phyloP scores from a whole-genome alignment of 306 rosid genomes.

The Vigna angularis region DNA sequence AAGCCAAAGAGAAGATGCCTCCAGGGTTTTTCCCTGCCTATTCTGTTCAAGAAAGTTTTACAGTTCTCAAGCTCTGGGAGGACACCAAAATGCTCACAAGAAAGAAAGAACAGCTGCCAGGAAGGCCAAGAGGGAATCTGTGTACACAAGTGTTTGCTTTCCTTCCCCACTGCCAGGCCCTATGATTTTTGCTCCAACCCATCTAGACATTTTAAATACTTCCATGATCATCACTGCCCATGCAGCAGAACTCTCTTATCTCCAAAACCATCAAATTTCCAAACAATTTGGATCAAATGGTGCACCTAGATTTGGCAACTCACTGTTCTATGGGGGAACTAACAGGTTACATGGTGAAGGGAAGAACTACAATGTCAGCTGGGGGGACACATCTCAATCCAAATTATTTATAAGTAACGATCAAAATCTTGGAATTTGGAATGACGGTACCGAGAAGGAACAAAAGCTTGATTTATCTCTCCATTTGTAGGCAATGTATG shows the following conservation, averaged over 20 bases:
- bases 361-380: constrained; percentile 35
- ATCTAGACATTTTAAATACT: constrained; percentile 52
- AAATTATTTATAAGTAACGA: constrained; percentile 25
- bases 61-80: constrained; percentile 90
- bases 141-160: constrained; percentile 36
- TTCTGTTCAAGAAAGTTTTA: constrained; percentile 82
- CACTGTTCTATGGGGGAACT: constrained; percentile 50
- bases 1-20: constrained; percentile 47
- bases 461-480: constrained; percentile 84
- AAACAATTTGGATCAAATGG: constrained; percentile 56
- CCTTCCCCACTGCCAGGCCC: constrained; percentile 44
- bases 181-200: constrained; percentile 55
- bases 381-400: constrained; percentile 45
- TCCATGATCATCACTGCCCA: constrained; percentile 61
- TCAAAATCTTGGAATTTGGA: constrained; percentile 45
- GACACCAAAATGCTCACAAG: constrained; percentile 95
- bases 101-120: constrained; percentile 82
- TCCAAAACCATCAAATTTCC: constrained; percentile 50
- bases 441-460: constrained; percentile 49
- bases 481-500: constrained; percentile 58
- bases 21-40: constrained; percentile 72
- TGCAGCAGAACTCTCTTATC: constrained; percentile 55
- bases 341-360: constrained; percentile 45
- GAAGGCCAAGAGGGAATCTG: constrained; percentile 60
- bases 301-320: constrained; percentile 56